A percentile compares a stretch with the other conserved stretches of the same genome.
phyloP scores from a whole-genome alignment of 176 grass and related monocot genomes.

The Echinochloa phyllopogon region DNA sequence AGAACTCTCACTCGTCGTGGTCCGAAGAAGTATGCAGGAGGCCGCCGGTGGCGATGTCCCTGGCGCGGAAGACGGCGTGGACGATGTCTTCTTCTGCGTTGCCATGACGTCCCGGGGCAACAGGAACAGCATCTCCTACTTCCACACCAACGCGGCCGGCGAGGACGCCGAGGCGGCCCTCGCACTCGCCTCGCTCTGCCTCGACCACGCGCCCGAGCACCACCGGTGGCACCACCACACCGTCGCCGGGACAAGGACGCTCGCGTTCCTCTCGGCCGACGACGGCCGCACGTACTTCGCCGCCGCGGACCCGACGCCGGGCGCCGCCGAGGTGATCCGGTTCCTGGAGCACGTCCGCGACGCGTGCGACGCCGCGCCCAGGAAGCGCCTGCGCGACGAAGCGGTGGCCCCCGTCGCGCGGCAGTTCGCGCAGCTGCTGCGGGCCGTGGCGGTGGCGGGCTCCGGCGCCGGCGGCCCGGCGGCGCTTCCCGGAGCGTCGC shows the following conservation, averaged over 20 bases:
- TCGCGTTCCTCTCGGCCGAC: slow-evolving; percentile 55
- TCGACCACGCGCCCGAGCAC: slow-evolving; percentile 60
- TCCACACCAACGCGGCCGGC: slow-evolving; percentile 45
- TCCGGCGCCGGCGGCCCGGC: neutral
- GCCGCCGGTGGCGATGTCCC: neutral
- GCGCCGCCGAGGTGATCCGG: slow-evolving; percentile 47
- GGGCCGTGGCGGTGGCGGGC: slow-evolving; percentile 14
- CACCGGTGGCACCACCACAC: slow-evolving; percentile 89
- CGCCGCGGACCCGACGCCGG: slow-evolving; percentile 57
- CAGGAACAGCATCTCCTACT: slow-evolving; percentile 48
- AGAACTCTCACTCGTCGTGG: neutral
- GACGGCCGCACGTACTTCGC: slow-evolving; percentile 81
- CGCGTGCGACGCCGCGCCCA: slow-evolving; percentile 39
- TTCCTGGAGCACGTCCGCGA: slow-evolving; percentile 65
- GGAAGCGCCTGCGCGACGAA: slow-evolving; percentile 44
- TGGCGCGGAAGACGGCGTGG: neutral
- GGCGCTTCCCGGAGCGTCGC: neutral
- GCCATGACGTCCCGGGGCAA: slow-evolving; percentile 42
- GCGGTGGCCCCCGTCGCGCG: slow-evolving; percentile 48
- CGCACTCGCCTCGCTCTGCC: slow-evolving; percentile 53
- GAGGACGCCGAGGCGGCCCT: slow-evolving; percentile 46
- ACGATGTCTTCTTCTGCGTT: slow-evolving; percentile 56
- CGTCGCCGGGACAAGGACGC: slow-evolving; percentile 51
- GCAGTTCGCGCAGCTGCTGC: slow-evolving; percentile 46
- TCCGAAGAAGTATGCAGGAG: neutral